Base-by-base conservation (phyloP, 345 rosid genomes). In the Carallia brachiata region DNA sequence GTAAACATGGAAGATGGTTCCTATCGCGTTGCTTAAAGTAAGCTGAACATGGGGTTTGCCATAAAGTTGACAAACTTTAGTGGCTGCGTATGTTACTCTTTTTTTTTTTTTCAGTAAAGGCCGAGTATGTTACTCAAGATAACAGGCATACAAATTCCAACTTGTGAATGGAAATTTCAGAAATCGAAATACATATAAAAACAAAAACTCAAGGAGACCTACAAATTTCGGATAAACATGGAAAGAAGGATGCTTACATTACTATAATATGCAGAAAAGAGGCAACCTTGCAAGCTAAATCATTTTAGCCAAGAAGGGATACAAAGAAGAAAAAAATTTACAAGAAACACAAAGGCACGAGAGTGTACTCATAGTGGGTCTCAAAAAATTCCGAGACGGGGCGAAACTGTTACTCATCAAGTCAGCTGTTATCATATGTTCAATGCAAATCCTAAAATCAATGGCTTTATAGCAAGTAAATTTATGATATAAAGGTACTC, bases 401-500 rank as follows among this genome's bases (percentile, higher is more conserved):
- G 64, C 52, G 16, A 32, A 28, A 70, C 7, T 52, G 37, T 48
- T 52, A 48, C 10, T 61, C 64, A 65, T 17, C 39, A 12, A 71
- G 47, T 47, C 18, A 37, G 61, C 61, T 67, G 68, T 54, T 48
- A n/a, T 53, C 30, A 39, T 7, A 52, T 52, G 55, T 18, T 28
- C 39, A 37, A 57, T 32, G 36, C 60, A 66, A 73, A 40, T 66
- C 56, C 65, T 66, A 34, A 71, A 78, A n/a, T 70, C 58, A 16
- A 64, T 12, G 7, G 8, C 7, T 34, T 8, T 16, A 0, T 48
- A 30, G 44, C 17, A 36, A 31, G 66, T n/a, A 59, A 52, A 36
- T 40, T 78, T 68, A 86, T 10, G 88, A 86, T 67, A 77, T 84
- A 61, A 66, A 78, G 65, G 72, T 70, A 67, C 80, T 76, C 66